Evolutionary conservation across 2,329 filamentous ascomycete species (phyloP).

Genomic region (Emergomyces africanus): DNA sequence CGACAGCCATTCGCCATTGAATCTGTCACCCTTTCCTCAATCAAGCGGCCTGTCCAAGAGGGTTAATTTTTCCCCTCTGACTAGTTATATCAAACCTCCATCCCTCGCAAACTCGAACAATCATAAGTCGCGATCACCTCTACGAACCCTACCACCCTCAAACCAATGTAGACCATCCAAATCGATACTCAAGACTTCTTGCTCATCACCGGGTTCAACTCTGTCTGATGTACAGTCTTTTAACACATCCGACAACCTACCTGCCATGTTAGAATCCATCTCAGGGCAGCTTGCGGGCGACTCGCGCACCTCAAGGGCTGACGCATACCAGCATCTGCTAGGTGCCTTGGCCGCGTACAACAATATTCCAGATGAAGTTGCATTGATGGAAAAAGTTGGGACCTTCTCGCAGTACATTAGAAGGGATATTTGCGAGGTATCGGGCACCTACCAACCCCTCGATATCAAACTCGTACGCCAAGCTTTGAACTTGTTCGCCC

Average conservation of each 20-base stretch:
- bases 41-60: slow-evolving; percentile 34
- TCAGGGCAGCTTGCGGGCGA: slow-evolving; percentile 66
- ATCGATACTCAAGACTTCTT: slow-evolving; percentile 66
- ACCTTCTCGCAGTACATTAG: slow-evolving; percentile 71
- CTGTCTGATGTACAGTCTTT: slow-evolving; percentile 30
- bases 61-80: slow-evolving; percentile 51
- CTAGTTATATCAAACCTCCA: slow-evolving; percentile 40
- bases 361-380: slow-evolving; percentile 61
- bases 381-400: slow-evolving; percentile 61
- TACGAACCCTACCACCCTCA: slow-evolving; percentile 36
- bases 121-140: slow-evolving; percentile 27
- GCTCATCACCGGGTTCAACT: slow-evolving; percentile 30
- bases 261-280: slow-evolving; percentile 73
- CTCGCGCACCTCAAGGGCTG: slow-evolving; percentile 59
- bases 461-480: slow-evolving; percentile 65
- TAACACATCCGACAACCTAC: slow-evolving; percentile 47
- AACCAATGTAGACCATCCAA: slow-evolving; percentile 47
- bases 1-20: slow-evolving; percentile 30
- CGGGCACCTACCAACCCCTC: slow-evolving; percentile 36
- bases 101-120: slow-evolving; percentile 18
- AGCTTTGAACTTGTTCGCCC: slow-evolving; percentile 62
- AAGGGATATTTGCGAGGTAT: slow-evolving; percentile 60
- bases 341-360: slow-evolving; percentile 69
- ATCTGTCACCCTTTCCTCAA: slow-evolving; percentile 18
- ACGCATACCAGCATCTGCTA: slow-evolving; percentile 74